These are phyloP conservation scores for Yamadazyma olivae DNA, from an alignment of 805 yeast genomes.

Conservation along the genomic window DNA sequence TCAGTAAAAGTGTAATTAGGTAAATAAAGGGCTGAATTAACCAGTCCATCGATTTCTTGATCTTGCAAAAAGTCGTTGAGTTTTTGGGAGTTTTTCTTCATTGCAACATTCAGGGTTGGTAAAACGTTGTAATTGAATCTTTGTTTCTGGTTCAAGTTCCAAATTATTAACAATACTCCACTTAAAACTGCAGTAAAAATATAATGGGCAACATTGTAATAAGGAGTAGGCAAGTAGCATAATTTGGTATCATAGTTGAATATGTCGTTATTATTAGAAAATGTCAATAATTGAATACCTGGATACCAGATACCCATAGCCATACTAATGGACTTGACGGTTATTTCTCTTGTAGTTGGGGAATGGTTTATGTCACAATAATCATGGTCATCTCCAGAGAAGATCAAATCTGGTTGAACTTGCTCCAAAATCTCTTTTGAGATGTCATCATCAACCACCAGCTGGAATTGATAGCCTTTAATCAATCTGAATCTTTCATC, in stretches of 20 bases:
- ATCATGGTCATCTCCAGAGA: constrained; percentile 97
- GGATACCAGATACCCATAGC: constrained; percentile 87
- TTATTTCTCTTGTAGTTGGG: constrained; percentile 59
- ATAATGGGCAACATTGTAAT: constrained; percentile 37
- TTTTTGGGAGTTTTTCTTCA: constrained; percentile 19
- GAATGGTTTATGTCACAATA: constrained; percentile 71
- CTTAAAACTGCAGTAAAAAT: constrained; percentile 31
- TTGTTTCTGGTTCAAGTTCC: constrained; percentile 4
- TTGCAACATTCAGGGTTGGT: constrained; percentile 16
- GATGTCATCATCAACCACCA: constrained; percentile 66
- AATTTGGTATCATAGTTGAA: constrained; percentile 32
- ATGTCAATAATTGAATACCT: constrained; percentile 78
- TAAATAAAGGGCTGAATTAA: constrained; percentile 3
- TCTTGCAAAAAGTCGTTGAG: constrained; percentile 26
- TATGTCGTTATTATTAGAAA: constrained; percentile 23
- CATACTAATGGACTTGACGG: constrained; percentile 89
- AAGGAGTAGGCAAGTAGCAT: constrained; percentile 48
- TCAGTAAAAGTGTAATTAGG: constrained; percentile 26
- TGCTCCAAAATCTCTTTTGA: constrained; percentile 55
- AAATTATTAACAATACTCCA: constrained; percentile 13
- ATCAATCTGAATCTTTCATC: constrained; percentile 50
- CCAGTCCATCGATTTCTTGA: constrained; percentile 22
- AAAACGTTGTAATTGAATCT: constrained; percentile 25
- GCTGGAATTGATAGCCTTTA: constrained; percentile 84
- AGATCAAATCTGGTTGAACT: constrained; percentile 64